Percentiles rank a stretch among this genome's conserved stretches.
Evolutionary conservation across 441 rosid species (phyloP).

Genomic region (Populus hybrid): DNA sequence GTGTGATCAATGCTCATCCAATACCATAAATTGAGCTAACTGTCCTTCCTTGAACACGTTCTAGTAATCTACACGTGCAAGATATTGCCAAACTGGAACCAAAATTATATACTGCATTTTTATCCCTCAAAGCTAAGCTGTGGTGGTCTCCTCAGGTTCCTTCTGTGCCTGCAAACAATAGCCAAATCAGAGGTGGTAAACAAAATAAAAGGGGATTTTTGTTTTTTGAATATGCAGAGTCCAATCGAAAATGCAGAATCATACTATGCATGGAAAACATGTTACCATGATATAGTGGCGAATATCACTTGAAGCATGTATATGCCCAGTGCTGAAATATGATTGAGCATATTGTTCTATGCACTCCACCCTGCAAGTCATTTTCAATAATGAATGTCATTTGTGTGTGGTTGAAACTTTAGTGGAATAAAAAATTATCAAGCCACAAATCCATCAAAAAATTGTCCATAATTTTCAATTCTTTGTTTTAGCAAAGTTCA

Average conservation of each 20-base stretch:
- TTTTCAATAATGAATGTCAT: constrained; percentile 2
- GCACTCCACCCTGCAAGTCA: constrained; percentile 61
- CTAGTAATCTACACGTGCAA: background rate
- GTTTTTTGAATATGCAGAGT: background rate
- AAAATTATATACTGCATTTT: background rate
- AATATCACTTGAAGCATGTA: constrained; percentile 60
- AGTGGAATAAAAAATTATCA: background rate
- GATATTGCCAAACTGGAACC: constrained; percentile 3
- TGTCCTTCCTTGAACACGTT: background rate
- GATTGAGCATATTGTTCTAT: constrained; percentile 80
- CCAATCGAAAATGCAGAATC: background rate
- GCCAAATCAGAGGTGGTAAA: constrained; percentile 1
- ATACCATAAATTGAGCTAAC: background rate
- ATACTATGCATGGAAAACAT: background rate
- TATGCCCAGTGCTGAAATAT: constrained; percentile 65
- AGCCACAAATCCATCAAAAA: background rate
- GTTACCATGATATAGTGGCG: constrained; percentile 37
- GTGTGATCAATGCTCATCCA: background rate
- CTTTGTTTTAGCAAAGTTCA: background rate
- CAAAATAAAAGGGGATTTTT: background rate
- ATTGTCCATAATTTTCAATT: background rate
- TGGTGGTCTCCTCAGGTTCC: constrained; percentile 18
- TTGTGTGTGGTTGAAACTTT: background rate
- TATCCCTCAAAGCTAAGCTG: constrained; percentile 1
- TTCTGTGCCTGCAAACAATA: constrained; percentile 22